A percentile compares a stretch with the other conserved stretches of the same genome.
Conservation (phyloP, 1,284 basidiomycete species). For the Flammula alnicola region DNA sequence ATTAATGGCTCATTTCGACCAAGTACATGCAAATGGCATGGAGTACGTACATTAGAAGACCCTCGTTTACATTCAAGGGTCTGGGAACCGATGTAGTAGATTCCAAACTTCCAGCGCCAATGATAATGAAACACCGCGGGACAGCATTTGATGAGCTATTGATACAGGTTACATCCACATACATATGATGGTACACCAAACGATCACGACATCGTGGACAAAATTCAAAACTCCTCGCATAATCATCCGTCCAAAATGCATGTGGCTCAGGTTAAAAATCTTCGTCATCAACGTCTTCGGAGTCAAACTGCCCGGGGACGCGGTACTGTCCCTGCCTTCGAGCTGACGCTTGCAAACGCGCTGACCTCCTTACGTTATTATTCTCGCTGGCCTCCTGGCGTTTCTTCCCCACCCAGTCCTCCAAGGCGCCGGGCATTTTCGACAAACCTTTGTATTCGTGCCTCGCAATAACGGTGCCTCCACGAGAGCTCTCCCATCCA, state of each 20-base stretch:
- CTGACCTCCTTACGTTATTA: slow-evolving; percentile 26
- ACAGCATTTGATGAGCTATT: slow-evolving; percentile 7
- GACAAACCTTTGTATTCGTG: slow-evolving; percentile 94
- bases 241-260: too few species aligned
- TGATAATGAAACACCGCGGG: slow-evolving; percentile 1
- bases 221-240: slow-evolving; percentile 1
- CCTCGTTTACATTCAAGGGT: too few species aligned
- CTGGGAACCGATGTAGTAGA: too few species aligned
- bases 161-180: slow-evolving; percentile 15
- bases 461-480: slow-evolving; percentile 78
- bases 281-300: slow-evolving; percentile 30
- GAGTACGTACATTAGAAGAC: too few species aligned
- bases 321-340: slow-evolving; percentile 15
- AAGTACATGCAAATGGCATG: too few species aligned
- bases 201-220: slow-evolving; percentile 2
- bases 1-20: too few species aligned
- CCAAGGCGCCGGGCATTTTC: slow-evolving; percentile 69
- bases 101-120: background rate
- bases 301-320: slow-evolving; percentile 35
- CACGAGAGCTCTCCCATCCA: slow-evolving; percentile 76
- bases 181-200: slow-evolving; percentile 8
- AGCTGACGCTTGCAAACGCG: slow-evolving; percentile 23
- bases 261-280: background rate
- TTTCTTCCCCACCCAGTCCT: slow-evolving; percentile 76
- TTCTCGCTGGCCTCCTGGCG: slow-evolving; percentile 36